Conservation (phyloP, 2,329 filamentous ascomycete species). For the Epichloe uncinata region DNA sequence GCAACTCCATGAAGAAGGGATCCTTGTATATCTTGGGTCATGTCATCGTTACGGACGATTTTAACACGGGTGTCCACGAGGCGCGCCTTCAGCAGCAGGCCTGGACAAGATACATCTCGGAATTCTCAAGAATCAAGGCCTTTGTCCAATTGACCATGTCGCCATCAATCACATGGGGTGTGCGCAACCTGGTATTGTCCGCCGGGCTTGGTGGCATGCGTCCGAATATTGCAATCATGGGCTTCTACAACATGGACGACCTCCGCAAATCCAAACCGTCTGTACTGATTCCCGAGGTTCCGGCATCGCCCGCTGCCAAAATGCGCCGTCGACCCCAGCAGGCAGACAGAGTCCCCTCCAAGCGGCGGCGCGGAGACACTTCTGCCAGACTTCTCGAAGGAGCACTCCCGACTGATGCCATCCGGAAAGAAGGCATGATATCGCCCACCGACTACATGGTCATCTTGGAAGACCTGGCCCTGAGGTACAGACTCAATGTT, state of each 20-base stretch:
- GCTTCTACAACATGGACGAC: conserved; percentile 70
- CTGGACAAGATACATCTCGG: conserved; percentile 73
- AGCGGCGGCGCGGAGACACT: conserved; percentile 37
- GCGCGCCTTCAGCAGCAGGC: conserved; percentile 67
- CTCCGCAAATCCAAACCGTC: conserved; percentile 46
- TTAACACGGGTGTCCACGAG: conserved; percentile 64
- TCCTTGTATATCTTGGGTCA: conserved; percentile 75
- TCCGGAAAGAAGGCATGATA: conserved; percentile 54
- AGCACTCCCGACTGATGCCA: conserved; percentile 54
- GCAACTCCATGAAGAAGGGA: conserved; percentile 83
- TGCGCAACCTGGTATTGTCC: conserved; percentile 68
- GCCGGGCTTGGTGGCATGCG: conserved; percentile 79
- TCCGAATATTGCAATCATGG: conserved; percentile 73
- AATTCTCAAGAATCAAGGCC: conserved; percentile 75
- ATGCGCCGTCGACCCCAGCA: conserved; percentile 18
- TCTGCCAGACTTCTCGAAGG: conserved; percentile 43
- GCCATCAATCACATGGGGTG: conserved; percentile 71
- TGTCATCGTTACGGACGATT: conserved; percentile 77
- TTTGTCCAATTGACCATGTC: conserved; percentile 81
- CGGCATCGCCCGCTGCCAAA: conserved; percentile 22
- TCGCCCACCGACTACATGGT: conserved; percentile 64
- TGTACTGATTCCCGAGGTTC: conserved; percentile 40
- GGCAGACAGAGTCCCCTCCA: conserved; percentile 13
- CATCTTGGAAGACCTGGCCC: conserved; percentile 67
- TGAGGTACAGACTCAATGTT: conserved; percentile 70